A percentile compares a stretch with the other conserved stretches of the same genome.
phyloP scores from a whole-genome alignment of 2,329 filamentous ascomycete species.

The Camillea tinctor region DNA sequence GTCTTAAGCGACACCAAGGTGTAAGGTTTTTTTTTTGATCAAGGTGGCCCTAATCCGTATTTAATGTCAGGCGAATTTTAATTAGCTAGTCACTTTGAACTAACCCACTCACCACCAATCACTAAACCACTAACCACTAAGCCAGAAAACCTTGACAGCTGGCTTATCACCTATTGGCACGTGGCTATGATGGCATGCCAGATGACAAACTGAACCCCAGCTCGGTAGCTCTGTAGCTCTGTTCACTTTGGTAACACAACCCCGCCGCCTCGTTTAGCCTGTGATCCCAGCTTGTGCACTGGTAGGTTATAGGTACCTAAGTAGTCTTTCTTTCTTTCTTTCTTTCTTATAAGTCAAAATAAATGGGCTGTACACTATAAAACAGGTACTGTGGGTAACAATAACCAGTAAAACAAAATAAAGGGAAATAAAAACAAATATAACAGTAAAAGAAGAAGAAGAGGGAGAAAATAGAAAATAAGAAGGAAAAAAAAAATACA shows the following conservation, averaged over 20 bases:
- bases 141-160: slow-evolving; percentile 26
- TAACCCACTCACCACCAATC: too few relatives aligned
- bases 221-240: not conserved
- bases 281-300: not conserved
- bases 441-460: not conserved
- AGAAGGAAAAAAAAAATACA: not conserved
- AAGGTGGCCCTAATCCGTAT: slow-evolving; percentile 9
- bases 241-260: not conserved
- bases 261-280: not conserved
- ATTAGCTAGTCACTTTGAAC: slow-evolving; percentile 6
- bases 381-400: too few relatives aligned
- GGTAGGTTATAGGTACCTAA: not conserved
- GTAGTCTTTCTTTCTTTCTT: too few relatives aligned
- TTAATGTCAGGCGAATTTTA: slow-evolving; percentile 6
- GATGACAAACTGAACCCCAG: not conserved
- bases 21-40: slow-evolving; percentile 16
- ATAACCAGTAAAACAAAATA: too few relatives aligned
- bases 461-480: not conserved
- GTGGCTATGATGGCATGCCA: slow-evolving; percentile 5
- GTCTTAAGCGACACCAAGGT: slow-evolving; percentile 1
- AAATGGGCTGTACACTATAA: too few relatives aligned
- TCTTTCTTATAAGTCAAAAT: too few relatives aligned
- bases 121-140: too few relatives aligned
- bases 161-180: slow-evolving; percentile 26
- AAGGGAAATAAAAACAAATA: too few relatives aligned